Evolutionary conservation across 106 monocot species (phyloP).

Genomic region (Platanthera zijinensis): DNA sequence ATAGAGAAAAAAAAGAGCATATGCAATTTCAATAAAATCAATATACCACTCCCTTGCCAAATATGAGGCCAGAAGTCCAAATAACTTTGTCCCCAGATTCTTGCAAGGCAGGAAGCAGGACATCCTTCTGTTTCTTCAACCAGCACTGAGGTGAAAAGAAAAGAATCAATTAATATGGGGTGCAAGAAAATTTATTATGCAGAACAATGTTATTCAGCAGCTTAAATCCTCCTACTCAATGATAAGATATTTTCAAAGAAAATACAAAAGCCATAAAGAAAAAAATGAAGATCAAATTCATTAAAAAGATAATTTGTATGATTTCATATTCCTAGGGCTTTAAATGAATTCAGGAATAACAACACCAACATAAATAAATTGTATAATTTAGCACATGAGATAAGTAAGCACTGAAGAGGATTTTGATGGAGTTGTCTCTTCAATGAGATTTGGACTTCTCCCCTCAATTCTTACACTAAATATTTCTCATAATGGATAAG

Average conservation of each 20-base stretch:
- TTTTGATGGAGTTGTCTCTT: too few species aligned
- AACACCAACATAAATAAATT: too few species aligned
- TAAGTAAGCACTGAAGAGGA: too few species aligned
- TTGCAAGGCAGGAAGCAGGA: constrained; percentile 42
- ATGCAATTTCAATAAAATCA: neutral
- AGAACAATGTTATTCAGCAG: neutral
- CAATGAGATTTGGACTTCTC: too few species aligned
- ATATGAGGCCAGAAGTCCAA: constrained; percentile 95
- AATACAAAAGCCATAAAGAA: neutral
- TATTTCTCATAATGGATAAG: too few species aligned
- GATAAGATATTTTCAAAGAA: neutral
- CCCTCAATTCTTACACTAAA: too few species aligned
- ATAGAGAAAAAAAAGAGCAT: too few species aligned
- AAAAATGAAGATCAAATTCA: neutral
- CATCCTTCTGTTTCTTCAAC: constrained; percentile 94
- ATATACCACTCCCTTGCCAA: constrained; percentile 84
- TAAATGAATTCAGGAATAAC: too few species aligned
- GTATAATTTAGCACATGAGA: too few species aligned
- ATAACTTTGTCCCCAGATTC: constrained; percentile 47
- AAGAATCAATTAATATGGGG: neutral
- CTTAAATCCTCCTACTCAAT: neutral
- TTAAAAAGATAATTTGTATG: neutral
- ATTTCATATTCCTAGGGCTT: too few species aligned
- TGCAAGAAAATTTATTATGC: neutral
- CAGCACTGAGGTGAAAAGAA: constrained; percentile 59